Percentiles rank a stretch among this genome's conserved stretches.
Evolutionary conservation across 2,329 filamentous ascomycete species (phyloP).

Genomic region (Endothia cerciana): DNA sequence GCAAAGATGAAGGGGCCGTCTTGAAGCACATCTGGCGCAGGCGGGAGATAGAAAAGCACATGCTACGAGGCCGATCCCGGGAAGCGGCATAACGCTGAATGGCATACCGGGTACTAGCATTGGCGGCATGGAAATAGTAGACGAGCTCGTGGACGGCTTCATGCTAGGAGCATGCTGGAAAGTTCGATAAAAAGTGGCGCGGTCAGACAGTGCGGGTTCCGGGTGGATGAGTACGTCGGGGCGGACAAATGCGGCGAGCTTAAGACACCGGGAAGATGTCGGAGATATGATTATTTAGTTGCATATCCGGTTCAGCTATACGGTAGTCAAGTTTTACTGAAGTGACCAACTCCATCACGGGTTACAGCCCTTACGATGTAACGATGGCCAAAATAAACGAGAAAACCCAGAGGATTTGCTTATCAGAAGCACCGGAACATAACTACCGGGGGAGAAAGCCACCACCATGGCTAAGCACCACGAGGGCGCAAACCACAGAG

Average conservation of each 20-base stretch:
- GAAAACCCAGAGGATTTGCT: background rate
- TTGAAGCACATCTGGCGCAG: background rate
- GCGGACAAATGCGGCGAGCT: conserved; percentile 1
- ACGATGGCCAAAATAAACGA: background rate
- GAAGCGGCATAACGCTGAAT: conserved; percentile 18
- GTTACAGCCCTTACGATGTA: background rate
- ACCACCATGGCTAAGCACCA: conserved; percentile 1
- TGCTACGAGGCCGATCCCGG: conserved; percentile 6
- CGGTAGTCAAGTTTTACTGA: background rate
- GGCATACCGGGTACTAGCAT: conserved; percentile 18
- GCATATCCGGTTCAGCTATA: background rate
- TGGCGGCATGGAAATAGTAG: background rate
- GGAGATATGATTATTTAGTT: background rate
- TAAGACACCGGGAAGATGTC: background rate
- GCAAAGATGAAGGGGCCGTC: background rate
- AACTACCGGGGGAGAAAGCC: background rate
- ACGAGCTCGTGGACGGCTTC: background rate
- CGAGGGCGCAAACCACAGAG: background rate
- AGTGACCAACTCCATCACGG: background rate
- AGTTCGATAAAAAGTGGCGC: background rate
- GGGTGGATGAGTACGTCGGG: background rate
- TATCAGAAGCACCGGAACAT: background rate
- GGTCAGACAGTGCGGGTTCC: conserved; percentile 7
- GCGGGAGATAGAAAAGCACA: background rate
- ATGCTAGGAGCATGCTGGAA: background rate